phyloP scores from a whole-genome alignment of 257 asterid genomes.

The Solanum chiquidenum region DNA sequence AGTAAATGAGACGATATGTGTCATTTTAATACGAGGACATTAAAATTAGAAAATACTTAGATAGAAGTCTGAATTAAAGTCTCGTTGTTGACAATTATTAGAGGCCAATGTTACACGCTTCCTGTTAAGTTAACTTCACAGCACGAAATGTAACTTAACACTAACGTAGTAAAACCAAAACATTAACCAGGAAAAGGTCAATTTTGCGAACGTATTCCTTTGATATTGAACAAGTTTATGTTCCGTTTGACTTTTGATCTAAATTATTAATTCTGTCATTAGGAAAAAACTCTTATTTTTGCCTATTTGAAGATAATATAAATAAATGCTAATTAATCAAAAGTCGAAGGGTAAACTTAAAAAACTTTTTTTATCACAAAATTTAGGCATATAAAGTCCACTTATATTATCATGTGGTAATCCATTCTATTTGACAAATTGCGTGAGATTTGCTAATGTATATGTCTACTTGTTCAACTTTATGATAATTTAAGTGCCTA shows the following conservation, averaged over 20 bases:
- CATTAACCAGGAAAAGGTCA: not conserved
- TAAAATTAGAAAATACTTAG: too few species aligned
- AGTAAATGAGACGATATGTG: not conserved
- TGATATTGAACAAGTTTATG: not conserved
- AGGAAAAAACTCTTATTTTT: too few species aligned
- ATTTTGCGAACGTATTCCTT: too few species aligned
- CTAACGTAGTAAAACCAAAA: too few species aligned
- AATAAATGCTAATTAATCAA: too few species aligned
- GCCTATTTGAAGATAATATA: not conserved
- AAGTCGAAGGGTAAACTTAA: too few species aligned
- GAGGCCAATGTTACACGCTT: not conserved
- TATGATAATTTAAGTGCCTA: too few species aligned
- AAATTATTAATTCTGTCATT: not conserved
- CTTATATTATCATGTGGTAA: not conserved
- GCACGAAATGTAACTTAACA: not conserved
- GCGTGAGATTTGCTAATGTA: accelerated
- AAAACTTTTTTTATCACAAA: not conserved
- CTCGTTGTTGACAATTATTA: not conserved
- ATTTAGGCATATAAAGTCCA: not conserved
- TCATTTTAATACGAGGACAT: too few species aligned
- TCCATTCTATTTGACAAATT: not conserved
- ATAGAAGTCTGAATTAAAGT: not conserved
- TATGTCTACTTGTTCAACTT: accelerated
- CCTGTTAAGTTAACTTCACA: not conserved
- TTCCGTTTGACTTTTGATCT: not conserved